phyloP scores from a whole-genome alignment of 2,329 filamentous ascomycete species.

The Taxawa tesnikishii region DNA sequence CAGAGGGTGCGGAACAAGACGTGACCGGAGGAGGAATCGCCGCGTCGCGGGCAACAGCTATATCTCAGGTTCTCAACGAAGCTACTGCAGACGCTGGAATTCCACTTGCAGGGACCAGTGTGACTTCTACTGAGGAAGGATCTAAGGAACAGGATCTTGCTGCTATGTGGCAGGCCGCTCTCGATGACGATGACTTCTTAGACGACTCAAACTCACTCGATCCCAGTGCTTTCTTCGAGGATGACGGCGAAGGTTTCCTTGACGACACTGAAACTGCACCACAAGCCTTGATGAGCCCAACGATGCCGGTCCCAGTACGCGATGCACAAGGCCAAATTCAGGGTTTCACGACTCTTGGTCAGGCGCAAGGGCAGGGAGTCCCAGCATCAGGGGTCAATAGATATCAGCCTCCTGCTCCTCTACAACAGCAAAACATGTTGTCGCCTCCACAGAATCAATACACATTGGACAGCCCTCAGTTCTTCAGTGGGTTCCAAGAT shows the following conservation, averaged over 20 bases:
- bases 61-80: slow-evolving; percentile 4
- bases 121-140: slow-evolving; percentile 4
- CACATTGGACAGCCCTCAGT: slow-evolving; percentile 37
- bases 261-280: slow-evolving; percentile 42
- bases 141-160: slow-evolving; percentile 50
- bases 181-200: slow-evolving; percentile 50
- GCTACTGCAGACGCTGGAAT: slow-evolving; percentile 1
- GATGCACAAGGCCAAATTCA: slow-evolving; percentile 3
- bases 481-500: slow-evolving; percentile 24
- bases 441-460: slow-evolving; percentile 28
- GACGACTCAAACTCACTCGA: slow-evolving; percentile 36
- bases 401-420: slow-evolving; percentile 6
- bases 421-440: slow-evolving; percentile 13
- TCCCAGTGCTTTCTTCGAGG: slow-evolving; percentile 56
- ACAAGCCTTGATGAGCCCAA: background rate
- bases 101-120: slow-evolving; percentile 1
- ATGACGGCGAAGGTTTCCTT: slow-evolving; percentile 76
- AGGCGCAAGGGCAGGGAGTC: slow-evolving; percentile 2
- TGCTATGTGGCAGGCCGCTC: slow-evolving; percentile 71
- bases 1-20: background rate
- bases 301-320: slow-evolving; percentile 2
- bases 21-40: background rate
- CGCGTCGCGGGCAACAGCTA: slow-evolving; percentile 4
- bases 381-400: slow-evolving; percentile 6
- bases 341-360: slow-evolving; percentile 5